phyloP scores from a whole-genome alignment of 495 filamentous ascomycete species.

The Thermochaetoides thermophila region DNA sequence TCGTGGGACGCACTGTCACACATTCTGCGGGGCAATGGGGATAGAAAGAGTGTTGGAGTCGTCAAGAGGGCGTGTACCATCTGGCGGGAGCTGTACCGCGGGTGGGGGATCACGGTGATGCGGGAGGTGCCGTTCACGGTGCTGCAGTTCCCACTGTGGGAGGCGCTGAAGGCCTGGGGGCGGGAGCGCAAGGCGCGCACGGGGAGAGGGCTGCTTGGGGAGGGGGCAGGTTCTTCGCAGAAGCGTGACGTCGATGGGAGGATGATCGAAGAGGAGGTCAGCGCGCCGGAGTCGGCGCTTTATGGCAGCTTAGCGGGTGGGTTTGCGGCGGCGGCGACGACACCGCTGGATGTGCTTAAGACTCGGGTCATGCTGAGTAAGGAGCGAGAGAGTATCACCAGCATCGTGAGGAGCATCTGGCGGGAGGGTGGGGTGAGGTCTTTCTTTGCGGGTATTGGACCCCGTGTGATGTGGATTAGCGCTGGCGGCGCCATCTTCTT shows the following conservation, averaged over 20 bases:
- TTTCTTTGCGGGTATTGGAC: conserved; percentile 81
- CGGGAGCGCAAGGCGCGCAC: conserved; percentile 21
- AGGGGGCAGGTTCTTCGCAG: conserved; percentile 20
- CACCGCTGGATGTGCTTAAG: conserved; percentile 91
- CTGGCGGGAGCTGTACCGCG: conserved; percentile 74
- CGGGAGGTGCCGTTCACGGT: conserved; percentile 95
- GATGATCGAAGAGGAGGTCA: conserved; percentile 29
- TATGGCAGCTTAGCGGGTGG: conserved; percentile 77
- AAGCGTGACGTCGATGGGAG: neutral
- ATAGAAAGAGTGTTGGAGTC: no score
- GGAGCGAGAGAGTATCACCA: conserved; percentile 38
- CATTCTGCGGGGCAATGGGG: conserved; percentile 60
- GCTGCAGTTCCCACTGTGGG: conserved; percentile 95
- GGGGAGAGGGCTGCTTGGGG: conserved; percentile 34
- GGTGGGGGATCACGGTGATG: conserved; percentile 80
- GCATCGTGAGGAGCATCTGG: conserved; percentile 51
- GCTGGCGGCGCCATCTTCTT: conserved; percentile 88
- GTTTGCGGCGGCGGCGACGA: conserved; percentile 77
- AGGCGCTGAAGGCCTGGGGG: conserved; percentile 58
- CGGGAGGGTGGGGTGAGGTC: conserved; percentile 55
- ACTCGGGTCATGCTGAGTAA: conserved; percentile 84
- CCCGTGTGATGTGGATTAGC: conserved; percentile 85
- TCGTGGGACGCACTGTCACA: conserved; percentile 47
- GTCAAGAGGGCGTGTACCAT: no score
- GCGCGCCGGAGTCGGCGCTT: conserved; percentile 65